Percentiles rank a stretch among this genome's conserved stretches.
These are phyloP conservation scores for Gnomoniopsis smithogilvyi DNA, from an alignment of 2,329 filamentous ascomycete species.

Conservation along the genomic window DNA sequence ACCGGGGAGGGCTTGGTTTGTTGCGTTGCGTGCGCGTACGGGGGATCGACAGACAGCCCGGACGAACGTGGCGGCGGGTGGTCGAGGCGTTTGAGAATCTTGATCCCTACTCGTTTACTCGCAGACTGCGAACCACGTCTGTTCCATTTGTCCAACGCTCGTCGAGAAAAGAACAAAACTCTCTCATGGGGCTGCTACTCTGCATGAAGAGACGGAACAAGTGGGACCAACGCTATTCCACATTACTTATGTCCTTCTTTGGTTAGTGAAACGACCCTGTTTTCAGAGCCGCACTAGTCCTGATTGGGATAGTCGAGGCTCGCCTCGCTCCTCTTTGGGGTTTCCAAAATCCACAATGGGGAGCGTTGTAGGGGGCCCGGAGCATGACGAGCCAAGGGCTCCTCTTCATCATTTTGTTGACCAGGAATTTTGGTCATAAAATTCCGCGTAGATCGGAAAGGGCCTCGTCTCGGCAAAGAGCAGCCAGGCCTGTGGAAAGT, in stretches of 20 bases:
- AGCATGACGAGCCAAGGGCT: neutral
- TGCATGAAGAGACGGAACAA: neutral
- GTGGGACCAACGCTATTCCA: neutral
- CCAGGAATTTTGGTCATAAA: neutral
- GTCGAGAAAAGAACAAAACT: neutral
- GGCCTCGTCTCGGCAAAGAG: neutral
- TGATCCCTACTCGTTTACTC: neutral
- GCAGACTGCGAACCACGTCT: neutral
- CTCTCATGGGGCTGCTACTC: neutral
- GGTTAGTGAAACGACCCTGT: neutral
- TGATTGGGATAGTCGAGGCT: neutral
- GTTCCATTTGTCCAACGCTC: neutral
- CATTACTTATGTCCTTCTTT: neutral
- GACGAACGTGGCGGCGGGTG: neutral
- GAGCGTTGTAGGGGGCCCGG: neutral
- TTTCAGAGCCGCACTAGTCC: slow-evolving; percentile 5
- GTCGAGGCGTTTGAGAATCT: neutral
- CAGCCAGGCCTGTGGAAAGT: neutral
- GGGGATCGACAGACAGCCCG: no score
- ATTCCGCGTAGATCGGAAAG: neutral
- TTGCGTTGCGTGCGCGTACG: no score
- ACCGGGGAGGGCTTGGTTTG: no score
- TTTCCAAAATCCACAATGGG: neutral
- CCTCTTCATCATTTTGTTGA: neutral
- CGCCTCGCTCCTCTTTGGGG: neutral